Evolutionary conservation across 164 flowering plant species (phyloP).

Genomic region (Magnolia kwangsiensis): DNA sequence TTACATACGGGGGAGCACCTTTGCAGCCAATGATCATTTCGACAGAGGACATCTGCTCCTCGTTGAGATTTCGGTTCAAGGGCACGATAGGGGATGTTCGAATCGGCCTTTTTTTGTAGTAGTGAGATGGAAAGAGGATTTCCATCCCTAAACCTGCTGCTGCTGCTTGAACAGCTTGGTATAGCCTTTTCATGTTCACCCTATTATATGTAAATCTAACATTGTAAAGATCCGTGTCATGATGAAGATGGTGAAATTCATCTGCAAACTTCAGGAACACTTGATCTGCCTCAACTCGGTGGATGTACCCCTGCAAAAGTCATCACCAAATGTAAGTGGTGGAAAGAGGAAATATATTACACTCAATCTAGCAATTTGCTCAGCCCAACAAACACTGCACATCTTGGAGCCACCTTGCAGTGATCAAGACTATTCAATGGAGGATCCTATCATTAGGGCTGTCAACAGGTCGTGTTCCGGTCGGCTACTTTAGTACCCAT

Average conservation of each 20-base stretch:
- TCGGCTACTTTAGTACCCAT: too few relatives aligned
- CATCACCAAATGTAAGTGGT: conserved; percentile 1
- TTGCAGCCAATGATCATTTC: conserved; percentile 75
- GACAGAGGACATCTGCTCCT: conserved; percentile 69
- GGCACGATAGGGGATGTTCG: conserved; percentile 41
- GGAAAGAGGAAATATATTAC: background rate
- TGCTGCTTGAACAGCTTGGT: conserved; percentile 61
- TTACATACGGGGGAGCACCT: conserved; percentile 83
- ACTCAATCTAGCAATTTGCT: background rate
- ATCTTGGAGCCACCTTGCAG: background rate
- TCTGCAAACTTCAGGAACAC: conserved; percentile 52
- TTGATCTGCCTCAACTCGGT: conserved; percentile 88
- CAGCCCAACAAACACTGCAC: background rate
- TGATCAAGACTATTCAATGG: background rate
- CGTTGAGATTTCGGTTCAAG: conserved; percentile 48
- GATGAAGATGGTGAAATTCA: conserved; percentile 48
- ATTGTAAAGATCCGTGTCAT: conserved; percentile 37
- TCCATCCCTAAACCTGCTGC: conserved; percentile 27
- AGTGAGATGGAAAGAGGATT: conserved; percentile 63
- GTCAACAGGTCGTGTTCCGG: too few relatives aligned
- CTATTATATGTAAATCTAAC: conserved; percentile 64
- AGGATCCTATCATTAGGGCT: background rate
- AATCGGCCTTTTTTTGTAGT: conserved; percentile 33
- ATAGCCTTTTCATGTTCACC: conserved; percentile 59
- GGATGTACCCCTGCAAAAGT: conserved; percentile 59